Conservation (phyloP, 2,329 filamentous ascomycete genomes). For the Emergomyces africanus region DNA sequence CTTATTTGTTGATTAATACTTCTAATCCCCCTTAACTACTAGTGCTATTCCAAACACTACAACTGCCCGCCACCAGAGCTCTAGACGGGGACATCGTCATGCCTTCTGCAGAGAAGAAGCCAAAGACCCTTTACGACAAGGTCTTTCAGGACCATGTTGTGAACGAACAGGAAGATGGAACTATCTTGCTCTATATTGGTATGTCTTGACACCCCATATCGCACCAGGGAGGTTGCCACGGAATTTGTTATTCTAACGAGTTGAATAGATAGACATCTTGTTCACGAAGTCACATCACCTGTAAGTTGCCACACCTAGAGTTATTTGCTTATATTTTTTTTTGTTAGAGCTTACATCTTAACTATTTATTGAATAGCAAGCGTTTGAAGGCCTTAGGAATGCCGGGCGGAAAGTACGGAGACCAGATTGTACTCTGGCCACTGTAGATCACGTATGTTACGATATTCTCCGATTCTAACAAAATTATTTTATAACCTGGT, state of each 20-base stretch:
- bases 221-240: background rate
- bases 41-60: background rate
- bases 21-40: background rate
- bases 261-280: slow-evolving; percentile 69
- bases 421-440: slow-evolving; percentile 92
- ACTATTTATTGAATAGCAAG: slow-evolving; percentile 51
- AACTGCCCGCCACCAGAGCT: background rate
- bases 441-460: slow-evolving; percentile 78
- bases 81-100: slow-evolving; percentile 35
- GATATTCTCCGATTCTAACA: background rate
- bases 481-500: background rate
- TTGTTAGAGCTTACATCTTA: slow-evolving; percentile 4
- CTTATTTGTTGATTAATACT: background rate
- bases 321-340: slow-evolving; percentile 5
- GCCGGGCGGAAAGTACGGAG: slow-evolving; percentile 76
- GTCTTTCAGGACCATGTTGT: slow-evolving; percentile 91
- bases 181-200: slow-evolving; percentile 87
- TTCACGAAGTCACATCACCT: slow-evolving; percentile 96
- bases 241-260: slow-evolving; percentile 13
- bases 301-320: slow-evolving; percentile 38
- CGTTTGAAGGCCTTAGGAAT: slow-evolving; percentile 89
- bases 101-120: slow-evolving; percentile 59
- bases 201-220: slow-evolving; percentile 22
- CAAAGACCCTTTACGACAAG: slow-evolving; percentile 93
- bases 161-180: slow-evolving; percentile 89